Evolutionary conservation across 129 eudicot species (phyloP), one percentile per base, ranked within the genome.

Genomic region (Deinandra increscens): DNA sequence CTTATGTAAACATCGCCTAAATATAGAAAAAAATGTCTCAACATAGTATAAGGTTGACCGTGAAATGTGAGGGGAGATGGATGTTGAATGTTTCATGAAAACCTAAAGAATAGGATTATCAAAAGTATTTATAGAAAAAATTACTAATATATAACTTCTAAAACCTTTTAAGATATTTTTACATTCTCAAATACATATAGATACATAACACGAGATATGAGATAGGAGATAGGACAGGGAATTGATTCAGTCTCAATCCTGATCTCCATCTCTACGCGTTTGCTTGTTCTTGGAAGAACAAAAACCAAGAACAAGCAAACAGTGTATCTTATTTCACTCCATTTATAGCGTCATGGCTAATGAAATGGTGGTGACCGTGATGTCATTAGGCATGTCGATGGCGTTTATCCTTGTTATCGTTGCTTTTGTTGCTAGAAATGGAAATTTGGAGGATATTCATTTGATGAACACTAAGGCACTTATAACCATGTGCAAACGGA

Each of bases 401-500:
- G 76, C 55, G 69, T 63, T 77, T 53, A 77, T 77, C 65, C 71
- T 77, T 33, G 23, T 38, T 41, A 45, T 77, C 12, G 81, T 77
- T 62, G 81, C 81, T 61, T 61, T 70, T 15, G 81, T 77, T 19
- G 81, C 76, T 62, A 70, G 34, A 63, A 53, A 77, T 77, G 71
- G 33, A 12, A 31, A 63, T 29, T 54, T 75, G 41, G 76, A 70
- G 33, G 81, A 77, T 39, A 55, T 69, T 29, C 56, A 64, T 38
- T 53, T 71, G 14, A 55, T 69, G 38, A 69, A 62, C 15, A 55
- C 68, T 71, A 89, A 80, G 80, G 74, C 79, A 2, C 72, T 84
- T 17, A 60, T 67, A 22, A 43, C 80, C 49, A 62, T 89, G 26
- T 89, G 96, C 31, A 77, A 67, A 62, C 83, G 77, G 1, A 81